These are phyloP conservation scores for Chalciporus piperatus DNA, from an alignment of 768 basidiomycete genomes.

Conservation along the genomic window DNA sequence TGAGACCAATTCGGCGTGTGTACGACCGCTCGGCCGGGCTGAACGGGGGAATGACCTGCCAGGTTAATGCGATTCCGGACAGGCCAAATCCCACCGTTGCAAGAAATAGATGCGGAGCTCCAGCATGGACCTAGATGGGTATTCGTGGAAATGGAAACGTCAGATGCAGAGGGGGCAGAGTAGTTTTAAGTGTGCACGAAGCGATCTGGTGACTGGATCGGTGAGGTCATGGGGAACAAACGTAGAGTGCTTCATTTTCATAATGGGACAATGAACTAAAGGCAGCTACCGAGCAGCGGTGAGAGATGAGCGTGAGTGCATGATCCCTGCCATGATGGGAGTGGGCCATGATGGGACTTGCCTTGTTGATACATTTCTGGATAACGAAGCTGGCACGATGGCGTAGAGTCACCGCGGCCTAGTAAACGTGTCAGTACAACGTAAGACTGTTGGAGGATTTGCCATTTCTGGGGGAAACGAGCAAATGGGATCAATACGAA, in stretches of 20 bases:
- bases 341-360: slow-evolving; percentile 3
- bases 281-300: slow-evolving; percentile 1
- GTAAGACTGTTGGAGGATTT: background rate
- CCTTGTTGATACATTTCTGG: slow-evolving; percentile 1
- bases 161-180: background rate
- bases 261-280: no score
- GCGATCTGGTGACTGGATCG: background rate
- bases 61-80: background rate
- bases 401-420: slow-evolving; percentile 5
- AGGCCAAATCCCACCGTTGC: background rate
- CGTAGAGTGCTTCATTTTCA: no score
- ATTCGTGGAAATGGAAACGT: background rate
- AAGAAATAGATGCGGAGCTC: background rate
- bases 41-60: slow-evolving; percentile 1
- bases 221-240: background rate
- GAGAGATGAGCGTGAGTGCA: slow-evolving; percentile 1
- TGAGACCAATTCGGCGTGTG: background rate
- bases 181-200: no score
- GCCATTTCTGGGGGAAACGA: slow-evolving; percentile 3
- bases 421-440: slow-evolving; percentile 2
- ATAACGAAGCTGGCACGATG: no score
- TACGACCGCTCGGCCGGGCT: slow-evolving; percentile 8
- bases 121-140: background rate
- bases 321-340: background rate
- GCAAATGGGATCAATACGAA: background rate